phyloP scores from a whole-genome alignment of 1,139 yeast species.

The Candida sanyaensis region DNA sequence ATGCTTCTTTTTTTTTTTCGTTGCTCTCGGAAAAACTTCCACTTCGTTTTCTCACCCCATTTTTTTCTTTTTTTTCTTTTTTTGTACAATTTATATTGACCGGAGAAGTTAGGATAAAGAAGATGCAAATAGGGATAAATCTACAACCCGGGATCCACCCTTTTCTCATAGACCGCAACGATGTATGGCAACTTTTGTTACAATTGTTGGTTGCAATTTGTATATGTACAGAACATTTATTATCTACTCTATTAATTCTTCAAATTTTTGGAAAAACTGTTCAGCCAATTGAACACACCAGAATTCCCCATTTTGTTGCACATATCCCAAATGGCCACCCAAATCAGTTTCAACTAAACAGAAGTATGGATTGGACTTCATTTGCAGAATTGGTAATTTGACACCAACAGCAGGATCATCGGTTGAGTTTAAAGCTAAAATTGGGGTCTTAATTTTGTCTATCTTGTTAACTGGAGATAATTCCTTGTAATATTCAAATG shows the following conservation, averaged over 20 bases:
- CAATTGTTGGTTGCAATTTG: neutral
- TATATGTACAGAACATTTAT: neutral
- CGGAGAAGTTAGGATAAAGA: neutral
- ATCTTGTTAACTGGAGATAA: conserved; percentile 67
- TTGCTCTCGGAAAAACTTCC: neutral
- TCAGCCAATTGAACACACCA: conserved; percentile 75
- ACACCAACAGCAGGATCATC: conserved; percentile 86
- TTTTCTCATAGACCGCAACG: no score
- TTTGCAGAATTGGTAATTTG: conserved; percentile 30
- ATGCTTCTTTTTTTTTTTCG: neutral
- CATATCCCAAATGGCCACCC: conserved; percentile 65
- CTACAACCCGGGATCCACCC: neutral
- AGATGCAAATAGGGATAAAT: neutral
- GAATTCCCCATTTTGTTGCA: conserved; percentile 58
- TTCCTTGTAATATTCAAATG: conserved; percentile 69
- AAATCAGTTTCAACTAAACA: conserved; percentile 47
- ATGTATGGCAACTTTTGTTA: no score
- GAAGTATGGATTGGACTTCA: conserved; percentile 32
- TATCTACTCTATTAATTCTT: conserved; percentile 18
- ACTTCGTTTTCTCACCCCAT: neutral
- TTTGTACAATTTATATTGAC: no score
- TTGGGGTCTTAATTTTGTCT: conserved; percentile 61
- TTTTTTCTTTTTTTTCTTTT: neutral
- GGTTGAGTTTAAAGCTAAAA: conserved; percentile 63
- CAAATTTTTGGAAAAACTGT: conserved; percentile 58